phyloP scores from a whole-genome alignment of 2,329 filamentous ascomycete genomes.

The Rutstroemia sp. region DNA sequence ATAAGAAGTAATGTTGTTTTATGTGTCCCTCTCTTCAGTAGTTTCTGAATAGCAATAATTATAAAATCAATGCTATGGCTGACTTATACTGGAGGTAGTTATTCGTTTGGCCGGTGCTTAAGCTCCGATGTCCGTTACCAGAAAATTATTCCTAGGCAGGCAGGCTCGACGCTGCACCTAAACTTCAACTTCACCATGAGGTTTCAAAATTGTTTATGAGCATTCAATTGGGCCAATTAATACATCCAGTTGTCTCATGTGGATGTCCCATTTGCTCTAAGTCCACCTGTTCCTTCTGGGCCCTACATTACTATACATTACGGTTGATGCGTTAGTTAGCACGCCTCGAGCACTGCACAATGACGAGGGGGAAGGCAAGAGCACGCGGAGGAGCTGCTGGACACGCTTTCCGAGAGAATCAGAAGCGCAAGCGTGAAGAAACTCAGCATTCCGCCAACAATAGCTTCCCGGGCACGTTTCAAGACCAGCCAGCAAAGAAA shows the following conservation, averaged over 20 bases:
- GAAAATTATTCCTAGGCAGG: background rate
- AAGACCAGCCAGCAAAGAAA: conserved; percentile 6
- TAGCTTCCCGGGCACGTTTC: conserved; percentile 5
- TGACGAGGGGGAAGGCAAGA: background rate
- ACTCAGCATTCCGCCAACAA: background rate
- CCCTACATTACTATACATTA: background rate
- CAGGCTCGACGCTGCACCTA: background rate
- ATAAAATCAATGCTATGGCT: too few relatives aligned
- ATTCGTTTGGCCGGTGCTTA: background rate
- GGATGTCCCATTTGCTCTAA: too few relatives aligned
- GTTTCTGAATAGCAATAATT: too few relatives aligned
- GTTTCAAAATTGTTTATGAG: too few relatives aligned
- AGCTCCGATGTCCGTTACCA: conserved; percentile 2
- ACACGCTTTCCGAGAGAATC: background rate
- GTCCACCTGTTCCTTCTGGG: background rate
- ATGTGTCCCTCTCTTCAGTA: too few relatives aligned
- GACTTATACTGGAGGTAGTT: too few relatives aligned
- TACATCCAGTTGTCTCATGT: background rate
- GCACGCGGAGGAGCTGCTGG: background rate
- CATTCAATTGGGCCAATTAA: background rate
- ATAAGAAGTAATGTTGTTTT: too few relatives aligned
- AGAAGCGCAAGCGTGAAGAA: conserved; percentile 6
- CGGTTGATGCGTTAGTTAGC: too few relatives aligned
- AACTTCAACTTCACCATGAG: background rate
- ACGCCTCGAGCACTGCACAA: background rate